These are phyloP conservation scores for Diaporthe citrichinensis DNA, from an alignment of 2,329 filamentous ascomycete species.

Conservation along the genomic window DNA sequence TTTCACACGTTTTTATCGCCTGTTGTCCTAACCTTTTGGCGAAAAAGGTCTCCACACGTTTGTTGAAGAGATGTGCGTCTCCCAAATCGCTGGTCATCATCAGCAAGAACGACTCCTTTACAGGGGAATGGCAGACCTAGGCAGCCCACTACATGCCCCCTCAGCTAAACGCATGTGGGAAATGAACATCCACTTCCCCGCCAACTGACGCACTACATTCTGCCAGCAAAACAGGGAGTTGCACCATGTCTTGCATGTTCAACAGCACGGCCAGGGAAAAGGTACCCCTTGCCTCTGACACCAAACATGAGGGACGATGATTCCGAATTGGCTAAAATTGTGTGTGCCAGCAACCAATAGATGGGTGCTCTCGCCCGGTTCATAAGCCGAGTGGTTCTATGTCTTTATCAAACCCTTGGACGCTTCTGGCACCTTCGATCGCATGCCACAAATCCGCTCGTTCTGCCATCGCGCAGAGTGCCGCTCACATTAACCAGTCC, in stretches of 20 bases:
- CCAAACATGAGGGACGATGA: not conserved
- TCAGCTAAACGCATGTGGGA: not conserved
- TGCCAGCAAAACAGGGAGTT: not conserved
- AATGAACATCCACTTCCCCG: not conserved
- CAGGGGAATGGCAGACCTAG: not conserved
- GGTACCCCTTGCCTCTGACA: not conserved
- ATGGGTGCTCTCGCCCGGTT: not conserved
- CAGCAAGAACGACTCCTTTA: not conserved
- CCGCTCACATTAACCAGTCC: not conserved
- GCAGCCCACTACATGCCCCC: not conserved
- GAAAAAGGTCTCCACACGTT: not conserved
- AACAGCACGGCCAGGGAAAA: no score
- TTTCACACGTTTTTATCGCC: not conserved
- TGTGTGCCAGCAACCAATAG: not conserved
- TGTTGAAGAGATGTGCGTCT: not conserved
- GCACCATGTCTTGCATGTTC: not conserved
- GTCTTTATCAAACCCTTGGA: not conserved
- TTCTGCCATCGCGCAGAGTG: no score
- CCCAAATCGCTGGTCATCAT: not conserved
- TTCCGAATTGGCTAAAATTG: not conserved
- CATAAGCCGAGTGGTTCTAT: not conserved
- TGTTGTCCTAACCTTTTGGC: not conserved
- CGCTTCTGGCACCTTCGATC: not conserved
- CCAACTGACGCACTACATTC: no score
- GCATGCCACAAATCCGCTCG: not conserved